Percentiles rank a stretch among this genome's conserved stretches.
Evolutionary conservation across 345 rosid genomes (phyloP).

Genomic region (Trapa incisa): DNA sequence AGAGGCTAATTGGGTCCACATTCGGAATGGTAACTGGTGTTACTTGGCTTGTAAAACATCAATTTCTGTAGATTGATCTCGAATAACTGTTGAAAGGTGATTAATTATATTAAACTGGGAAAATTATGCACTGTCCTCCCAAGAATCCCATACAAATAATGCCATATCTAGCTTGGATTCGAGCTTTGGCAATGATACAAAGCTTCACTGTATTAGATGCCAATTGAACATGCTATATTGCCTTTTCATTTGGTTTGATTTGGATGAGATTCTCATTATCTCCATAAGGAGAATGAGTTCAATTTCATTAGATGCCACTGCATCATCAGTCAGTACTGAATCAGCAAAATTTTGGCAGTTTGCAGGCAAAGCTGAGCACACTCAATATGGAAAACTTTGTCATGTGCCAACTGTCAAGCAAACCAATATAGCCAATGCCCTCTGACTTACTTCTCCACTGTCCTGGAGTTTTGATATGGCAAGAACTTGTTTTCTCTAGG

Average conservation of each 20-base stretch:
- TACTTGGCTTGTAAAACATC: not conserved
- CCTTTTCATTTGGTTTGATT: not conserved
- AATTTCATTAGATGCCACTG: not conserved
- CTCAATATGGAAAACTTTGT: not conserved
- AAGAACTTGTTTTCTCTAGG: not conserved
- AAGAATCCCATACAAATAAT: no score
- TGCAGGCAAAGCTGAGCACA: not conserved
- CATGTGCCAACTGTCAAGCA: not conserved
- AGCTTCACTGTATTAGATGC: no score
- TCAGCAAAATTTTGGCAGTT: not conserved
- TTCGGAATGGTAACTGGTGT: not conserved
- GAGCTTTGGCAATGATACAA: no score
- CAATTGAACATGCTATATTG: not conserved
- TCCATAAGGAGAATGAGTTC: no score
- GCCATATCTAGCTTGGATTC: no score
- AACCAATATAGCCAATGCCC: not conserved
- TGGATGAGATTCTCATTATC: no score
- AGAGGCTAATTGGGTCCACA: not conserved
- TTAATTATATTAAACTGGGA: no score
- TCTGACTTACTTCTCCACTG: not conserved
- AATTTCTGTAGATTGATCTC: not conserved
- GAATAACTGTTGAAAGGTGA: no score
- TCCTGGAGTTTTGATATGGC: not conserved
- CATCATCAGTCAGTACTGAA: not conserved
- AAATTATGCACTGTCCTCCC: no score